A percentile compares a stretch with the other conserved stretches of the same genome.
Conservation (phyloP, 257 asterid species). For the Solanum chmielewskii region DNA sequence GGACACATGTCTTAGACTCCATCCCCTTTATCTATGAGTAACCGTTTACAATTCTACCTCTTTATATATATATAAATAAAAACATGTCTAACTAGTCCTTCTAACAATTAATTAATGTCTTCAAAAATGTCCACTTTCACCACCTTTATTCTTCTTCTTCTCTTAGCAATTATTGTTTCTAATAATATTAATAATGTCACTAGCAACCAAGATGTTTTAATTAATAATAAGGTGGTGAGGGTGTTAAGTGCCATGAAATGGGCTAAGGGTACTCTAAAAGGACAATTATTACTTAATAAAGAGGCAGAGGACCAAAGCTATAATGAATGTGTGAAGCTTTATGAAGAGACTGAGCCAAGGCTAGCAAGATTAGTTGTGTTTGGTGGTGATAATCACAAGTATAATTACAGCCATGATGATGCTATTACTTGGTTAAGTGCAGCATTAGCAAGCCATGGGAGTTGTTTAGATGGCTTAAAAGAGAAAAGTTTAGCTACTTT, state of each 20-base stretch:
- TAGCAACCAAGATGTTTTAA: slow-evolving; percentile 6
- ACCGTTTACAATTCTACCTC: not conserved
- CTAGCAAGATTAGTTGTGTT: slow-evolving; percentile 25
- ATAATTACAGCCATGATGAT: slow-evolving; percentile 21
- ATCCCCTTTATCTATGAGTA: not conserved
- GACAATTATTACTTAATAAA: not conserved
- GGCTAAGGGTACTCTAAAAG: slow-evolving; percentile 12
- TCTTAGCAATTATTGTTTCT: not conserved
- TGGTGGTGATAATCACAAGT: not conserved
- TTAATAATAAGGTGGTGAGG: slow-evolving; percentile 8
- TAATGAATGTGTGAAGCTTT: slow-evolving; percentile 28
- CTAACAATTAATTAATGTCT: not conserved
- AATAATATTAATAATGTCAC: not conserved
- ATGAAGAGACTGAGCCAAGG: slow-evolving; percentile 31
- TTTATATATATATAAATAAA: not conserved
- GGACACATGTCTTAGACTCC: not conserved
- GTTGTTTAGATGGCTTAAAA: slow-evolving; percentile 52
- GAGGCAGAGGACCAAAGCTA: not conserved
- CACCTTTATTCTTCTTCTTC: slow-evolving; percentile 12
- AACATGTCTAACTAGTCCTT: not conserved
- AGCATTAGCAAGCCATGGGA: slow-evolving; percentile 44
- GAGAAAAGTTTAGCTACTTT: slow-evolving; percentile 9
- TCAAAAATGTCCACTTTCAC: slow-evolving; percentile 5
- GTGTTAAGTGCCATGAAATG: slow-evolving; percentile 24
- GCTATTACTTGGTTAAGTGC: slow-evolving; percentile 63